phyloP scores from a whole-genome alignment of 805 yeast species.

The Candida suzukii region DNA sequence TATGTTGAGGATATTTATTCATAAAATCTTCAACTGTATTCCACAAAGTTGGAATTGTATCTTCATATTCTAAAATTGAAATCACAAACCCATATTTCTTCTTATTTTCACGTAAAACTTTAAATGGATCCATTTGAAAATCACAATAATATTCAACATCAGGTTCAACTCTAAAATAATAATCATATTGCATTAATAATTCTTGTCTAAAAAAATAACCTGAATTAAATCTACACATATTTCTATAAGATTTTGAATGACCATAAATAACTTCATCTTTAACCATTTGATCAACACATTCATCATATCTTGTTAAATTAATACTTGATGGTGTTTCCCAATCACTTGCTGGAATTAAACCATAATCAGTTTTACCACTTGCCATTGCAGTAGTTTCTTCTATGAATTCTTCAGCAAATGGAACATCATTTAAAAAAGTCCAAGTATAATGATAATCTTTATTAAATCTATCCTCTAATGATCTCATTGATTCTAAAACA shows the following conservation, averaged over 20 bases:
- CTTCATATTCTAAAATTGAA: constrained; percentile 70
- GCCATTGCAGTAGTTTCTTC: constrained; percentile 56
- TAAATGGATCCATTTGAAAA: constrained; percentile 81
- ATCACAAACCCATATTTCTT: constrained; percentile 88
- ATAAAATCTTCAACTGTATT: constrained; percentile 59
- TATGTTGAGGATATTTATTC: constrained; percentile 46
- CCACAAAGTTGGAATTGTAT: constrained; percentile 86
- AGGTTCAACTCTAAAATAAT: constrained; percentile 95
- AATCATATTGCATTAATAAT: constrained; percentile 65
- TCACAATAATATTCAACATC: constrained; percentile 86
- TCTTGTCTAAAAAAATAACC: constrained; percentile 85
- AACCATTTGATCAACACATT: constrained; percentile 36
- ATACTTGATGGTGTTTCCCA: constrained; percentile 78
- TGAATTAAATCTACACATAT: constrained; percentile 93
- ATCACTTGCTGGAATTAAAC: constrained; percentile 54
- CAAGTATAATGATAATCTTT: constrained; percentile 61
- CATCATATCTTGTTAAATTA: constrained; percentile 47
- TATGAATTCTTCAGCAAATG: constrained; percentile 57
- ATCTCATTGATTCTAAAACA: constrained; percentile 69
- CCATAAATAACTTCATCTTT: constrained; percentile 56
- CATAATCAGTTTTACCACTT: constrained; percentile 61
- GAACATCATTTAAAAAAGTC: constrained; percentile 73
- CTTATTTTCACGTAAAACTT: constrained; percentile 63
- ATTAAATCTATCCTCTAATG: constrained; percentile 72
- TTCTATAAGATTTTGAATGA: constrained; percentile 61